Evolutionary conservation across 2,329 filamentous ascomycete genomes (phyloP).

Genomic region (Aspergillus fijiensis): DNA sequence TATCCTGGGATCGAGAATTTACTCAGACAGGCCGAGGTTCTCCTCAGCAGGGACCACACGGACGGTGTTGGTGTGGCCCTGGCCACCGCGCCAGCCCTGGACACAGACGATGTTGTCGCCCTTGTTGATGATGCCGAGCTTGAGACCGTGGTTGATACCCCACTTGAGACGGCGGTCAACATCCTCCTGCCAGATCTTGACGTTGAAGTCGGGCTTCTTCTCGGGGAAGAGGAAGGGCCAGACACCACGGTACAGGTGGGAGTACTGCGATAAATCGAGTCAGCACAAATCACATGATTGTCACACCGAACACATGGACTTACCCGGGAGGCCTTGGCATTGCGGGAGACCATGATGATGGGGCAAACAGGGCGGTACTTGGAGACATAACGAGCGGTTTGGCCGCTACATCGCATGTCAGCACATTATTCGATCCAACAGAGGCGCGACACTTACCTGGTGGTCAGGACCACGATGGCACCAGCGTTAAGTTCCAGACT

Average conservation of each 20-base stretch:
- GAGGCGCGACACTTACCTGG: conserved; percentile 55
- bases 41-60: conserved; percentile 52
- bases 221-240: conserved; percentile 96
- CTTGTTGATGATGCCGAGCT: conserved; percentile 76
- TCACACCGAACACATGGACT: conserved; percentile 26
- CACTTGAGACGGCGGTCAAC: conserved; percentile 97
- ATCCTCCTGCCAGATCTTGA: conserved; percentile 97
- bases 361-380: conserved; percentile 99
- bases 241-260: conserved; percentile 93
- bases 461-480: conserved; percentile 93
- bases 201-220: conserved; percentile 89
- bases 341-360: conserved; percentile 98
- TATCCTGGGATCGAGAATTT: conserved; percentile 19
- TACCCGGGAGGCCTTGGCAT: conserved; percentile 71
- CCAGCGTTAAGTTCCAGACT: conserved; percentile 95
- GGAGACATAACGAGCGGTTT: conserved; percentile 90
- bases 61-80: conserved; percentile 67
- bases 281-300: conserved; percentile 8
- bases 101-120: conserved; percentile 70
- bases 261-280: conserved; percentile 56
- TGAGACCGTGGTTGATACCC: conserved; percentile 84
- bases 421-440: conserved; percentile 15
- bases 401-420: conserved; percentile 60
- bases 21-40: conserved; percentile 42
- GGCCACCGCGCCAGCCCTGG: conserved; percentile 66